A percentile compares a stretch with the other conserved stretches of the same genome.
phyloP scores from a whole-genome alignment of 192 early-diverging fungal genomes.

The Gaertneriomyces sp. region DNA sequence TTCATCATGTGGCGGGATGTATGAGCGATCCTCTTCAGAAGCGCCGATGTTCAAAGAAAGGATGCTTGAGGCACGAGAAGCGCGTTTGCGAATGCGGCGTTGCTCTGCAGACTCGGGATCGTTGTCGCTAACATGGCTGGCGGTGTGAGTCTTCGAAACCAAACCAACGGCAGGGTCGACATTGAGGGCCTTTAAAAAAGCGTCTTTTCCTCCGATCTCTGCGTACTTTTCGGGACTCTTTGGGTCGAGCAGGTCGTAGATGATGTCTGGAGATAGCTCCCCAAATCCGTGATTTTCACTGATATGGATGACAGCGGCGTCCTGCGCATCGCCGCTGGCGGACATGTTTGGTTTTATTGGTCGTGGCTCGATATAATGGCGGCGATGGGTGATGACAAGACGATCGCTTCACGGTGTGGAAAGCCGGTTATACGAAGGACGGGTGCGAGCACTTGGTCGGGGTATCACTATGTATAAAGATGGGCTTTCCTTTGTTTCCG shows the following conservation, averaged over 20 bases:
- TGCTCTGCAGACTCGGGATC: background rate
- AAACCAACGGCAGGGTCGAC: conserved; percentile 35
- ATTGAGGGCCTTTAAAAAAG: conserved; percentile 31
- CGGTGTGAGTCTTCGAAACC: background rate
- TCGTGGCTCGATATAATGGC: too few species aligned
- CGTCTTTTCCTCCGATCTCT: conserved; percentile 34
- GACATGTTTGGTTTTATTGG: too few species aligned
- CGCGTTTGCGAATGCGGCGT: conserved; percentile 3
- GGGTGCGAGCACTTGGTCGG: too few species aligned
- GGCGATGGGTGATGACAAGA: too few species aligned
- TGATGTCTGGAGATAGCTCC: conserved; percentile 20
- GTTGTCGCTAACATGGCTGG: background rate
- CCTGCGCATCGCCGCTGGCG: too few species aligned
- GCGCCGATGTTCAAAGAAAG: background rate
- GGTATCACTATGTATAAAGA: too few species aligned
- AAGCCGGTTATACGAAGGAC: too few species aligned
- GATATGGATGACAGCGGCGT: too few species aligned
- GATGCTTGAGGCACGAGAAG: background rate
- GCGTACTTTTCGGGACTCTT: conserved; percentile 34
- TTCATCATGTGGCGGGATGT: conserved; percentile 1
- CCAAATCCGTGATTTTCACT: too few species aligned
- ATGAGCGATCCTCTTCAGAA: background rate
- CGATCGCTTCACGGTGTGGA: too few species aligned
- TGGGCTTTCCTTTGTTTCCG: too few species aligned
- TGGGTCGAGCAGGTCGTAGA: conserved; percentile 42